Base-by-base conservation (phyloP, 306 rosid species). In the Inga oerstediana region DNA sequence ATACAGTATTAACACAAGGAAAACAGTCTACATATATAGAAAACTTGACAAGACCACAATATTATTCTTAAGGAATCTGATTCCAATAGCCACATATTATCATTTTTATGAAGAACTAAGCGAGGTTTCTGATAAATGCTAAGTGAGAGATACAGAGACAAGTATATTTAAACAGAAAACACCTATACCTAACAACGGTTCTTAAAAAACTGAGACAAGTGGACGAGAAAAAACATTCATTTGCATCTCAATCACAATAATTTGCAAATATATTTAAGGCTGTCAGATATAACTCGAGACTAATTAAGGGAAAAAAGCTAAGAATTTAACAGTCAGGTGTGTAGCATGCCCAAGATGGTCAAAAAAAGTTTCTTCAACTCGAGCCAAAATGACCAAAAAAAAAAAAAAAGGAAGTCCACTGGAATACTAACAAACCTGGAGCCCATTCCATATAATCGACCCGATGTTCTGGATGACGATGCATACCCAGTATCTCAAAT, bases 371-470 rank as follows among this genome's bases (percentile, higher is more conserved):
- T 12, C 77, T 76, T 72, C 11, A 35, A 72, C 30, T 27, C 30
- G 67, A 89, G 69, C 4, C 68, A 51, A 20, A 64, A 15, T 79
- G 68, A 56, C 22, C 35, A 62, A n/a, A 77, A 8, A 56, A 7
- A 67, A 35, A 64, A 27, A 76, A 20, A n/a, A 20, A 62, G 10
- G 35, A 12, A 61, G 84, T 52, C 76, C 39, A 78, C 58, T 48
- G 67, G 70, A 48, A 82, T 74, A 56, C 72, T 48, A 75, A 80
- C 93, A 85, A 90, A 95, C 98, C 98, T 90, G 99, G 99, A 85
- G 99, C 99, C 99, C 99, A 93, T 79, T 96, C 99, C 98, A 96
- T 88, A 80, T 91, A 96, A 86, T 96, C 99, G 54, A 84, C 98
- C 48, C 98, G 89, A 83, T 90, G 99, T 84, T 96, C 98, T 64